Percentiles rank a stretch among this genome's conserved stretches.
phyloP scores from a whole-genome alignment of 176 grass and related monocot species.

The Oryza australiensis region DNA sequence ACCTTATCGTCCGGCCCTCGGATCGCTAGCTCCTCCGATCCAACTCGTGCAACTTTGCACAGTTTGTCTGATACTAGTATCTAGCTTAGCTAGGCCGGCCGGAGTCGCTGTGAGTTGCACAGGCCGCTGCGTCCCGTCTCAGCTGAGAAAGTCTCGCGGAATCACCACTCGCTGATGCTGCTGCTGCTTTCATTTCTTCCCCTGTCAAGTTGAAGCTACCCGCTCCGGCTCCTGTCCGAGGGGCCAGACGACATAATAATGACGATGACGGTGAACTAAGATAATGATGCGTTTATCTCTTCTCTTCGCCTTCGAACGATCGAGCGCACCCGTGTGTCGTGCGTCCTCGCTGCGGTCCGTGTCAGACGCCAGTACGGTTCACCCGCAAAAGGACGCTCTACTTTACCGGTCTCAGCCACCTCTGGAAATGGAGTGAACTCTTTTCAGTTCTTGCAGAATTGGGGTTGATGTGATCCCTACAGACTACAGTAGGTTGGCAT shows the following conservation, averaged over 20 bases:
- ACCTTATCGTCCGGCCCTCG: no score
- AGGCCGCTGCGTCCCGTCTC: neutral
- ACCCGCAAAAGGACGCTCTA: neutral
- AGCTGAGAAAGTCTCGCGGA: neutral
- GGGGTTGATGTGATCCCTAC: neutral
- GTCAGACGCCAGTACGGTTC: neutral
- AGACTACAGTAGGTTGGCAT: no score
- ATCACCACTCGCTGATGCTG: neutral
- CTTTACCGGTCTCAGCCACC: neutral
- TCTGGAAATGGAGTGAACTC: neutral
- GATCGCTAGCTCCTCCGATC: no score
- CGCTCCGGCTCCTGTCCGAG: neutral
- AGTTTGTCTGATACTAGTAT: neutral
- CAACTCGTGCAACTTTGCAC: no score
- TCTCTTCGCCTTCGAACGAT: neutral
- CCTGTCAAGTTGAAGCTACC: constrained; percentile 6
- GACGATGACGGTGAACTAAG: neutral
- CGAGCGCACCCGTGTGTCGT: neutral
- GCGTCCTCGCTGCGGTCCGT: neutral
- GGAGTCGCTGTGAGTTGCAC: neutral
- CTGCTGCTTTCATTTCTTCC: neutral
- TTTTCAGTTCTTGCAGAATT: neutral
- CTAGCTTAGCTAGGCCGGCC: neutral
- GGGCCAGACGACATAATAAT: neutral
- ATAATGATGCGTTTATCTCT: neutral